These are phyloP conservation scores for Oryza coarctata DNA, from an alignment of 176 grass and related monocot species.

Conservation along the genomic window DNA sequence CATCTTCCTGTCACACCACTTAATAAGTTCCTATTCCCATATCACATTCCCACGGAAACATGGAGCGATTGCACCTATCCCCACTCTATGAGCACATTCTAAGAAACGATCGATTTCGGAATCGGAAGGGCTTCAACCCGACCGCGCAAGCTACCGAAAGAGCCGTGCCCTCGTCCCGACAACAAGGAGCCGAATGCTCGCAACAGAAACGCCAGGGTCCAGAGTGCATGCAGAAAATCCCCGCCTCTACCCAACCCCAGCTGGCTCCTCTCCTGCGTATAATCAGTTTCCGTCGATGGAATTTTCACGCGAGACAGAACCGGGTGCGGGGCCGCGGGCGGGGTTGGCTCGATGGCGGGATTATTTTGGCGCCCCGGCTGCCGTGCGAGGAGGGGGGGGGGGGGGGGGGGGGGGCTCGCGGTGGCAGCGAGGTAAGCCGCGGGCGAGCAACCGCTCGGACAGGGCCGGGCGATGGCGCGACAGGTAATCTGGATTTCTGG, in stretches of 20 bases:
- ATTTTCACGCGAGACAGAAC: too few relatives aligned
- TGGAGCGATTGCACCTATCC: neutral
- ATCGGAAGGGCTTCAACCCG: neutral
- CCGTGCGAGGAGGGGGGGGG: too few relatives aligned
- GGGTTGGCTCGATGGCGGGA: too few relatives aligned
- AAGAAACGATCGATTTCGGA: neutral
- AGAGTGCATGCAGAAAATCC: neutral
- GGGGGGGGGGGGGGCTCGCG: too few relatives aligned
- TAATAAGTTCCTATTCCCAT: neutral
- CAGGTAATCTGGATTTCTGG: too few relatives aligned
- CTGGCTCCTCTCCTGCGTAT: conserved; percentile 24
- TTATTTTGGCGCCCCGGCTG: too few relatives aligned
- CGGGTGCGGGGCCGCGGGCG: too few relatives aligned
- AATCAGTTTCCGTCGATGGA: too few relatives aligned
- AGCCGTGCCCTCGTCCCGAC: neutral
- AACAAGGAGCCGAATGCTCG: neutral
- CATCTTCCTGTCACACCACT: neutral
- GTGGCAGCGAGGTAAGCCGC: too few relatives aligned
- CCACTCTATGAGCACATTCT: neutral
- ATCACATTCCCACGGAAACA: too few relatives aligned
- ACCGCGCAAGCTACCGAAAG: neutral
- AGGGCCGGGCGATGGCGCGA: too few relatives aligned
- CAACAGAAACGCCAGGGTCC: neutral
- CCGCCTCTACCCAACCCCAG: conserved; percentile 35
- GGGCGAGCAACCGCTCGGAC: too few relatives aligned